Evolutionary conservation across 441 rosid genomes (phyloP).

Genomic region (Aleurites moluccanus): DNA sequence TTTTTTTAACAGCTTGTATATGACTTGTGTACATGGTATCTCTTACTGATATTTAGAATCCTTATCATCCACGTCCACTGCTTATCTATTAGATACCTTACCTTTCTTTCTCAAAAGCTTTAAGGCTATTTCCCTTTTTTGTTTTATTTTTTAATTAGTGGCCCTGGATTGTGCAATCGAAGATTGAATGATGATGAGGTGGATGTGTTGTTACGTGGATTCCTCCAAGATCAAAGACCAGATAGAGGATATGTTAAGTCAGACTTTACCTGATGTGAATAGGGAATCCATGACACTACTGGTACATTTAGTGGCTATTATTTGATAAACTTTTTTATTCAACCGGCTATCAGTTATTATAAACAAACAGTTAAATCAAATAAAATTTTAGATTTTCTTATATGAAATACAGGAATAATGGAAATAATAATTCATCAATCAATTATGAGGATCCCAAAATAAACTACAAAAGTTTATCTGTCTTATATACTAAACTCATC

Average conservation of each 20-base stretch:
- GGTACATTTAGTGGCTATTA: too few relatives aligned
- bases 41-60: constrained; percentile 29
- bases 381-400: too few relatives aligned
- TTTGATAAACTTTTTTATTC: too few relatives aligned
- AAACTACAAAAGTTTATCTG: too few relatives aligned
- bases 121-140: constrained; percentile 12
- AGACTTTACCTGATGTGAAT: constrained; percentile 11
- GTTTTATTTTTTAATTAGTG: not conserved
- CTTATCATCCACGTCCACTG: constrained; percentile 42
- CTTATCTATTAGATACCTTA: not conserved
- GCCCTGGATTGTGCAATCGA: constrained; percentile 22
- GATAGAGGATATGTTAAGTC: not conserved
- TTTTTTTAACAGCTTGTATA: not conserved
- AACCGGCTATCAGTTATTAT: too few relatives aligned
- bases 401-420: too few relatives aligned
- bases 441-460: too few relatives aligned
- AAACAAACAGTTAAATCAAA: too few relatives aligned
- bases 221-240: constrained; percentile 18
- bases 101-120: constrained; percentile 30
- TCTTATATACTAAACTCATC: too few relatives aligned
- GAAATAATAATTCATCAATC: not conserved
- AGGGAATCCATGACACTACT: constrained; percentile 18
- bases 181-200: not conserved
- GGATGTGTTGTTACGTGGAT: not conserved
- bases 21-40: not conserved